Evolutionary conservation across 2,329 filamentous ascomycete genomes (phyloP), one percentile per base, ranked within the genome.

Genomic region (Monilinia polystroma): DNA sequence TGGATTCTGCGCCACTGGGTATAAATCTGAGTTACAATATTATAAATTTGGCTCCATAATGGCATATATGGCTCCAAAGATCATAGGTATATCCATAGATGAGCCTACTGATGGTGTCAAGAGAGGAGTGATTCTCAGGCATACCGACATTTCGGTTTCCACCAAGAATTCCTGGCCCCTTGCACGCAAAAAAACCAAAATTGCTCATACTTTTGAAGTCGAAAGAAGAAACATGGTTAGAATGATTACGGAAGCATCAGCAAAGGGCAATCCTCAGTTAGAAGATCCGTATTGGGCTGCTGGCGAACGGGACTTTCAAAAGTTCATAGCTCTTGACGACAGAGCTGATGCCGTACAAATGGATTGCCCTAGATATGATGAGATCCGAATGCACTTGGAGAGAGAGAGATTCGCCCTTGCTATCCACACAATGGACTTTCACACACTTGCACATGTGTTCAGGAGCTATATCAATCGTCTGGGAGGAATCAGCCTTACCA

Each of bases 361-460:
- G 12, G 18, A 59, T 26, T 60, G 20, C 26, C 29, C 47, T 16
- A 64, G 62, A n/a, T 54, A 56, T 8, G 29, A 56, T 45, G 35
- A 64, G 52, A 41, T 64, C 35, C n/a, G 49, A 45, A 18, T 29
- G 51, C 45, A 64, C 45, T 29, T 64, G 20, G 52, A 54, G 11
- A 16, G 4, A 32, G 56, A 64, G 23, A 53, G 14, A 14, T 54
- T 54, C 4, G 51, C 62, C 32, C 62, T 64, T n/a, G 62, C 62
- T 23, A 56, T 64, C 41, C 49, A 64, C 16, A 64, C 62, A 32
- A 56, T 64, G 38, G 12, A 64, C 3, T 64, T 32, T 12, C 10
- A 53, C 26, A 56, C 56, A 16, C 62, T 51, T n/a, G 62, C 49
- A 16, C 62, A 64, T 56, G 10, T 64, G 23, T 29, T 64, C 29